Evolutionary conservation across 1,139 yeast genomes (phyloP).

Genomic region (Saccharomyces hybrid): DNA sequence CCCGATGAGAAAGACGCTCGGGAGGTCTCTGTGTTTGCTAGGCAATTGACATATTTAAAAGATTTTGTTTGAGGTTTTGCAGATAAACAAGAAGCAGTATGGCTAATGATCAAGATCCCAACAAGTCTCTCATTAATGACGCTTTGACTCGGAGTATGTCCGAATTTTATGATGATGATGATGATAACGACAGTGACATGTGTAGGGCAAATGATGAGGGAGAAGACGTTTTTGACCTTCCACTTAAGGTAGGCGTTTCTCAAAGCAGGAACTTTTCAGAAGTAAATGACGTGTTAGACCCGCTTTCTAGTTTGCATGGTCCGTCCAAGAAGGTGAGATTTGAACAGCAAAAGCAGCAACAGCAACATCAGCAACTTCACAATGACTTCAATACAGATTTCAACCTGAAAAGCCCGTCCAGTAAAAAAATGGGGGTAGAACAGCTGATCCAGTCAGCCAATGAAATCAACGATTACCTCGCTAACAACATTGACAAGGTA

Average conservation of each 20-base stretch:
- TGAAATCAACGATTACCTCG: conserved; percentile 24
- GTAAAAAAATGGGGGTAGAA: conserved; percentile 22
- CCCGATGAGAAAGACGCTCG: not conserved
- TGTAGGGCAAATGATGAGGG: conserved; percentile 8
- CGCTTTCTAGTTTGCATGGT: conserved; percentile 2
- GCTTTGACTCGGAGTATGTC: conserved; percentile 9
- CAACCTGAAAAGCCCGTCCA: conserved; percentile 9
- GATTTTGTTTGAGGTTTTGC: not conserved
- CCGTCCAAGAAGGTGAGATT: conserved; percentile 18
- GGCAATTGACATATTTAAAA: not conserved
- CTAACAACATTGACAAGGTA: conserved; percentile 23
- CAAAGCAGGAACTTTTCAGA: conserved; percentile 22
- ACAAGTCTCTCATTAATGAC: conserved; percentile 5
- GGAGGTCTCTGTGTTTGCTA: not conserved
- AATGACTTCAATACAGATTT: conserved; percentile 1
- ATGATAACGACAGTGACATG: conserved; percentile 8
- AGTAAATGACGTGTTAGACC: conserved; percentile 13
- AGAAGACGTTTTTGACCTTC: conserved; percentile 20
- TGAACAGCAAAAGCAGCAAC: conserved; percentile 5
- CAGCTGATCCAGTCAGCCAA: conserved; percentile 28
- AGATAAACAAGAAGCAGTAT: not conserved
- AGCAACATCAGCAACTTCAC: conserved; percentile 3
- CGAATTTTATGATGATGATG: conserved; percentile 14
- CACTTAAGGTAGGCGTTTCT: conserved; percentile 18
- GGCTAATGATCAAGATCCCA: conserved; percentile 5